Percentiles rank a stretch among this genome's conserved stretches.
These are phyloP conservation scores for Ustilago sp. DNA, from an alignment of 1,284 basidiomycete genomes.

Conservation along the genomic window DNA sequence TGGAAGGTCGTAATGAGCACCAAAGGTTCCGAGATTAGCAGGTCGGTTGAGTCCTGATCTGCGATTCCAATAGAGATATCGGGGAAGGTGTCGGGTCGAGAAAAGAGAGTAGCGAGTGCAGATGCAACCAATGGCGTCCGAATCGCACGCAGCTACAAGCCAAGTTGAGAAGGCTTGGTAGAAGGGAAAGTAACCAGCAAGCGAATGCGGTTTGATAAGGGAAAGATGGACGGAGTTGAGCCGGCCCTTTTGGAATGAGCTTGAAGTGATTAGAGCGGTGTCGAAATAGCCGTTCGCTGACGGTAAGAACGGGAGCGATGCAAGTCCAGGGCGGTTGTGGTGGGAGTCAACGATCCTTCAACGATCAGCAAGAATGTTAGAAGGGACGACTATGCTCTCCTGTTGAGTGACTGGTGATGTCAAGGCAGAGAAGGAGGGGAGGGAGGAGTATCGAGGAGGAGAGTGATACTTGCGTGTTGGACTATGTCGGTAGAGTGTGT, in stretches of 20 bases:
- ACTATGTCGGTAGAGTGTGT: not conserved
- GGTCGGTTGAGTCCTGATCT: conserved; percentile 8
- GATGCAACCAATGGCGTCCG: not conserved
- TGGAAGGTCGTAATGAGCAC: not conserved
- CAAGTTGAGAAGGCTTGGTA: conserved; percentile 26
- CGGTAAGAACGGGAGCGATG: not conserved
- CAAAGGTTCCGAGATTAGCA: conserved; percentile 8
- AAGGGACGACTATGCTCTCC: conserved; percentile 14
- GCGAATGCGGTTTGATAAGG: conserved; percentile 13
- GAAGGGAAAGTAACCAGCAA: conserved; percentile 15
- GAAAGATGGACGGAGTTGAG: conserved; percentile 41
- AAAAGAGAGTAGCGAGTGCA: conserved; percentile 4
- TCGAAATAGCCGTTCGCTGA: not conserved
- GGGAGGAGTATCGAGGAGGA: not conserved
- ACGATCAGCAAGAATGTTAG: conserved; percentile 14
- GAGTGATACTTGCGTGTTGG: conserved; percentile 4
- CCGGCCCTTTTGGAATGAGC: conserved; percentile 22
- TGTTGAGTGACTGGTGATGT: conserved; percentile 9
- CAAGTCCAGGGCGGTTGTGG: not conserved
- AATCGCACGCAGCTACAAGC: conserved; percentile 1
- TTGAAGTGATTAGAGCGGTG: not conserved
- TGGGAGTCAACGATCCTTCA: conserved; percentile 19
- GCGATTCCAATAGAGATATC: not conserved
- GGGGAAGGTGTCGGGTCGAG: not conserved
- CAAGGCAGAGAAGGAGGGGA: not conserved